Base-by-base conservation (phyloP, 495 filamentous ascomycete species). In the Neurospora cerealis region DNA sequence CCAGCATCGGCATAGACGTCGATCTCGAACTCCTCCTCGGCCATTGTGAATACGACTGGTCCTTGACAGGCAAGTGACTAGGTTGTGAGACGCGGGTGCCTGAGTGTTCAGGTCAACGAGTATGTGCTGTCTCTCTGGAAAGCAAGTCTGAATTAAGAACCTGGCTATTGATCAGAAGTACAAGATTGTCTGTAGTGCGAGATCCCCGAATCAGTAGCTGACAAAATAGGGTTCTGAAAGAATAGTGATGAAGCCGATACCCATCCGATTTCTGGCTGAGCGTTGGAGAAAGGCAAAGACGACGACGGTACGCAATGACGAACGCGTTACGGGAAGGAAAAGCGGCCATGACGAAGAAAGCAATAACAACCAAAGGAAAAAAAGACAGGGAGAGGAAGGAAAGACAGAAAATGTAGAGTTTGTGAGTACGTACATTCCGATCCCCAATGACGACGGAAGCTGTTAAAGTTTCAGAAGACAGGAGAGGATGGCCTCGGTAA, bases 11-110 rank as follows among this genome's bases (percentile, higher is more conserved):
- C 95, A 81, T 97, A 98, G 83, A 98, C 94, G 82, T 98, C 96
- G 87, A 98, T 97, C 81, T 98, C 96, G 87, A 98, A 98, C 79
- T 97, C 94, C 83, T 96, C 94, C 82, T 98, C 96, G 75, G 81
- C 80, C 82, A 83, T 83, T 69, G 8, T 78, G 73, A 34, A 66
- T 19, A 24, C 36, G 36, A 38, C 32, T 60, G 32, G 69, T 21
- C 32, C 73, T 54, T 32, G 40, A 32, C 11, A 4, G 41, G 40
- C 5, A 70, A 41, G 66, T 48, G 60, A 28, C 71, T 73, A 42
- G 72, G 24, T 38, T 28, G 69, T 62, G 34, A 60, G 62, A 70
- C 32, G 72, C 11, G 37, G 62, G 72, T 34, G 62, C 28, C 39
- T 36, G 32, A 39, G 15, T 70, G 3, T 73, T 34, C 40, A 54